Evolutionary conservation across 139 green algal genomes (phyloP).

Genomic region (Coelastrella sp.): DNA sequence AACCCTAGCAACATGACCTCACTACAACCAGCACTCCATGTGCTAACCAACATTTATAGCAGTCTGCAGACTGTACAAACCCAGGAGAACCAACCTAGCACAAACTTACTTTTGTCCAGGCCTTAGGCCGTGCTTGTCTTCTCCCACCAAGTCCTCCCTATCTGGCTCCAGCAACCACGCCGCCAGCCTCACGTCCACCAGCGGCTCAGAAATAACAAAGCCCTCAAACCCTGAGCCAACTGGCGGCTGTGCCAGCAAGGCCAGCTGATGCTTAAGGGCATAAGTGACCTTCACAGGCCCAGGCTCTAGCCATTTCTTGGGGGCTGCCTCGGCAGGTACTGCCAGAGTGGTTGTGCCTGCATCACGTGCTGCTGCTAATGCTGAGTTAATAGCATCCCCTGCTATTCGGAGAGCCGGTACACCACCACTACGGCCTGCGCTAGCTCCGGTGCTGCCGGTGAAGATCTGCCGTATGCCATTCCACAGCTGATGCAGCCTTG

Average conservation of each 20-base stretch:
- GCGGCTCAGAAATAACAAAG: constrained; percentile 47
- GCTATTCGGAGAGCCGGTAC: neutral
- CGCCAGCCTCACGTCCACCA: constrained; percentile 85
- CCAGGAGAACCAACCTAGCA: no score
- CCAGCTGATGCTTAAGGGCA: constrained; percentile 75
- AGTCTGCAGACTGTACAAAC: no score
- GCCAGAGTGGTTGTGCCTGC: neutral
- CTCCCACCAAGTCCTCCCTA: neutral
- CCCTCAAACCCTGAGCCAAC: neutral
- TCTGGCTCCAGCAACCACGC: constrained; percentile 77
- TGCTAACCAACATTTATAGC: no score
- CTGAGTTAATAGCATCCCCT: neutral
- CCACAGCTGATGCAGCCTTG: constrained; percentile 48
- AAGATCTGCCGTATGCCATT: constrained; percentile 33
- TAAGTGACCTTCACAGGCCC: constrained; percentile 58
- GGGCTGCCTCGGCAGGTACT: constrained; percentile 31
- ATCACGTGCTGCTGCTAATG: neutral
- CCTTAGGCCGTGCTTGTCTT: neutral
- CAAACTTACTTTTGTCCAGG: neutral
- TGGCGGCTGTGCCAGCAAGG: constrained; percentile 37
- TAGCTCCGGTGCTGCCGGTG: neutral
- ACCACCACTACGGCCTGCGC: neutral
- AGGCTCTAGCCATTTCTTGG: neutral
- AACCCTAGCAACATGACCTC: no score
- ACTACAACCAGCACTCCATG: no score